Evolutionary conservation across 139 green algal species (phyloP).

Genomic region (Desmodesmus armatus): DNA sequence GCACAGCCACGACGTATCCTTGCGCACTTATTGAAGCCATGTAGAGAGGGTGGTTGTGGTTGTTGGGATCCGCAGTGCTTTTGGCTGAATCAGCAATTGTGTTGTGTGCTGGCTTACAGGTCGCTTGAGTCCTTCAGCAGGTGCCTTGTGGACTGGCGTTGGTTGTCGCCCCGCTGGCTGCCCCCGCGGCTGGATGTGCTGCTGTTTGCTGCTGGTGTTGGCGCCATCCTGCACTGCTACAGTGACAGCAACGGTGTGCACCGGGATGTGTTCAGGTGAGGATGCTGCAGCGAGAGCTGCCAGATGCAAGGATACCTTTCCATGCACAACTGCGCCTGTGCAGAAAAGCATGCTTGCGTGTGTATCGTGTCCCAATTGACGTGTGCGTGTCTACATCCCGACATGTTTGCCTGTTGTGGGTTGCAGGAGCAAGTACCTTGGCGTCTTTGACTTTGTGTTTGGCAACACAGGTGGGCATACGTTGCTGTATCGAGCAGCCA

Average conservation of each 20-base stretch:
- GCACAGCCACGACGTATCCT: too few relatives aligned
- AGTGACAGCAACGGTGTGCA: conserved; percentile 56
- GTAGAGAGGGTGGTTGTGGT: too few relatives aligned
- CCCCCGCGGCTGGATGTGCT: conserved; percentile 80
- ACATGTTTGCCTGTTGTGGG: neutral
- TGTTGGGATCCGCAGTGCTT: neutral
- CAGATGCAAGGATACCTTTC: too few relatives aligned
- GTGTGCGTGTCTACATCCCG: too few relatives aligned
- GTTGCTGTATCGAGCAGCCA: neutral
- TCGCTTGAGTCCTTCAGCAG: conserved; percentile 80
- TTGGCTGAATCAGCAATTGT: conserved; percentile 5
- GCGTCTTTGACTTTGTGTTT: conserved; percentile 94
- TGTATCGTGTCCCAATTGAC: too few relatives aligned
- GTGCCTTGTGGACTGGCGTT: conserved; percentile 59
- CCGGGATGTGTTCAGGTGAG: conserved; percentile 93
- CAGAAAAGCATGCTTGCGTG: too few relatives aligned
- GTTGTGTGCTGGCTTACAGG: conserved; percentile 4
- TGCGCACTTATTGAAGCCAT: too few relatives aligned
- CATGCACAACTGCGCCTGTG: too few relatives aligned
- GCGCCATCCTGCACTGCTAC: conserved; percentile 94
- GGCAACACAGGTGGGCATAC: conserved; percentile 72
- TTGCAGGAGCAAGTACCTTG: conserved; percentile 92
- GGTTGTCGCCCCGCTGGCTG: conserved; percentile 27
- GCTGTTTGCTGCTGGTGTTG: conserved; percentile 82
- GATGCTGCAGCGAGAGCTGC: too few relatives aligned